Evolutionary conservation across 352 stramenopile genomes (phyloP), one percentile per base, ranked within the genome.

Genomic region (Phytophthora citricola): DNA sequence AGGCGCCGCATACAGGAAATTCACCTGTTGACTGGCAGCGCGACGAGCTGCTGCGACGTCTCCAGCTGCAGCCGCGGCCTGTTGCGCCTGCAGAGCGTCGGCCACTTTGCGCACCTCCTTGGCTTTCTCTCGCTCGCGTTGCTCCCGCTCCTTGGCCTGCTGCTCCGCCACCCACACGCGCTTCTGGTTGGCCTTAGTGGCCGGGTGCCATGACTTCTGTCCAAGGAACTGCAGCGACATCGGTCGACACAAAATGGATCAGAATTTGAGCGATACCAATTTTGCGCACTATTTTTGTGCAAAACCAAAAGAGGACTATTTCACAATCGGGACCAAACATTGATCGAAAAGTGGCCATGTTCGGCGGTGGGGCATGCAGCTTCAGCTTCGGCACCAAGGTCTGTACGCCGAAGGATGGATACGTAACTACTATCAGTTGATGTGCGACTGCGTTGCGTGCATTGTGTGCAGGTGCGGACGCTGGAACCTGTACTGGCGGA

Each of bases 141-240:
- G 51, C 45, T 84, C 78, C 8, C 60, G 66, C 46, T 79, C 72
- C 34, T 75, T 80, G 3, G 81, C 83, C 46, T 78, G 73, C 76
- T 96, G 83, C 67, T 96, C 88, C 5, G 88, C 88, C 36, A 94
- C 85, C 84, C 85, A 96, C 29, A 96, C 76, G 61, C 76, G 78
- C 75, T 93, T 93, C 73, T 96, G 88, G 71, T 96, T 96, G 47
- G 75, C 69, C 61, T 92, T 87, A 61, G 75, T 93, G 15, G 76
- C 81, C 20, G 88, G 88, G 56, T 96, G 88, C 71, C 73, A 96
- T 5, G 78, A 72, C 75, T 96, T 96, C 45, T 89, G 73, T 45
- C 89, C 83, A 8, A 96, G 76, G 72, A 96, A 96, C 50, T 91
- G 81, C 65, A 93, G 76, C 61, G 78, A 89, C 84, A 92, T 92